phyloP scores from a whole-genome alignment of 2,329 filamentous ascomycete genomes.

The Colletotrichum sp. region DNA sequence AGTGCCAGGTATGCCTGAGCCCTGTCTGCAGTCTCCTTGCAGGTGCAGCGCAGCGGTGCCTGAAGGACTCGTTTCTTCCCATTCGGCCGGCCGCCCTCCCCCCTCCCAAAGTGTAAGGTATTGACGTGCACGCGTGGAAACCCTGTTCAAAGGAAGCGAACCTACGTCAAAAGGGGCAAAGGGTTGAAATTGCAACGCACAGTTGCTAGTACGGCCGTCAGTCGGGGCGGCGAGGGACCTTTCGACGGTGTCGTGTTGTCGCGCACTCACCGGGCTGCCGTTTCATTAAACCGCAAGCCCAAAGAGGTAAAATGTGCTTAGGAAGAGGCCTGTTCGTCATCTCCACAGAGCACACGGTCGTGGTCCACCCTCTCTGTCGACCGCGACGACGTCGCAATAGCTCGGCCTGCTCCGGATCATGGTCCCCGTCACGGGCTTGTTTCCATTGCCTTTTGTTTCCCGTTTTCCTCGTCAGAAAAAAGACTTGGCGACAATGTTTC shows the following conservation, averaged over 20 bases:
- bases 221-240: neutral
- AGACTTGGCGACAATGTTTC: neutral
- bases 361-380: conserved; percentile 7
- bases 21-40: conserved; percentile 3
- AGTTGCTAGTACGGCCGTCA: neutral
- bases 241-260: neutral
- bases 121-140: conserved; percentile 17
- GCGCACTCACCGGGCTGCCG: conserved; percentile 10
- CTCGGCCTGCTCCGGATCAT: conserved; percentile 14
- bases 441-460: conserved; percentile 11
- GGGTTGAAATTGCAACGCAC: conserved; percentile 8
- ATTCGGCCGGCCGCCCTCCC: neutral
- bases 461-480: neutral
- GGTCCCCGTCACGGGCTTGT: neutral
- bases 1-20: neutral
- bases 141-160: neutral
- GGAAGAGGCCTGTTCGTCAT: conserved; percentile 14
- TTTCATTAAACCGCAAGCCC: conserved; percentile 18
- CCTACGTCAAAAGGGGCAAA: conserved; percentile 4
- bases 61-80: neutral
- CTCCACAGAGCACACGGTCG: conserved; percentile 14
- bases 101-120: neutral
- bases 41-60: neutral
- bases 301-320: conserved; percentile 9
- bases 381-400: conserved; percentile 16